Evolutionary conservation across 2,329 filamentous ascomycete species (phyloP), one percentile per base, ranked within the genome.

Genomic region (Aureobasidium lini): DNA sequence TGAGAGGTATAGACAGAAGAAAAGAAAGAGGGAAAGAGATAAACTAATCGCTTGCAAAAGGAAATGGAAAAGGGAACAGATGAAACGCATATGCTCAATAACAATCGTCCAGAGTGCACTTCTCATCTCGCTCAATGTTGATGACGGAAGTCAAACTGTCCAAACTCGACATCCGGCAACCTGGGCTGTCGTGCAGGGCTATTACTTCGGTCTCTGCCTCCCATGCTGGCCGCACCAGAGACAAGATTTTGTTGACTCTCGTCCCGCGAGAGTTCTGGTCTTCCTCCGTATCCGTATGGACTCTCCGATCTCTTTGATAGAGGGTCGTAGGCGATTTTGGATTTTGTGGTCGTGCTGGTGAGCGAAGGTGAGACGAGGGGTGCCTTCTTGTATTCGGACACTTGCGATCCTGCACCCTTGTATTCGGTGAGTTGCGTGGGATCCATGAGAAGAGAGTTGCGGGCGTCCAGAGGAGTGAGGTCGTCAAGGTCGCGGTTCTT

Each of bases 391-490:
- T 65, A 62, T 53, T 64, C 37, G 15, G 60, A 57, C 18, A 52
- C 48, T 16, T 48, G 60, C n/a, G 58, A 48, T 28, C 64, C 60
- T 6, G 62, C 61, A 8, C 61, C 58, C 67, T 76, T 76, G 70
- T 75, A 76, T 36, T 75, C 75, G 44, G 73, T 72, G n/a, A 62
- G 62, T 18, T 68, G 66, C 18, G 67, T 61, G 60, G 82, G 81
- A 56, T 87, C 84, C 72, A 90, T 84, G 61, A 96, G 84, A 18
- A 96, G 83, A 11, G 88, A 92, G 78, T 93, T 93, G 70, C 89
- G 88, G 1, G 90, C 88, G 68, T 95, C 89, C 40, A 96, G 82
- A 5, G 91, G 89, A 1, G 91, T 96, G 52, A 96, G 84, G 61
- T 85, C 85, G 72, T 96, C 91, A 62, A 88, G 76, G 66, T 94